phyloP scores from a whole-genome alignment of 1,139 yeast genomes.

The Taphrina pruni region DNA sequence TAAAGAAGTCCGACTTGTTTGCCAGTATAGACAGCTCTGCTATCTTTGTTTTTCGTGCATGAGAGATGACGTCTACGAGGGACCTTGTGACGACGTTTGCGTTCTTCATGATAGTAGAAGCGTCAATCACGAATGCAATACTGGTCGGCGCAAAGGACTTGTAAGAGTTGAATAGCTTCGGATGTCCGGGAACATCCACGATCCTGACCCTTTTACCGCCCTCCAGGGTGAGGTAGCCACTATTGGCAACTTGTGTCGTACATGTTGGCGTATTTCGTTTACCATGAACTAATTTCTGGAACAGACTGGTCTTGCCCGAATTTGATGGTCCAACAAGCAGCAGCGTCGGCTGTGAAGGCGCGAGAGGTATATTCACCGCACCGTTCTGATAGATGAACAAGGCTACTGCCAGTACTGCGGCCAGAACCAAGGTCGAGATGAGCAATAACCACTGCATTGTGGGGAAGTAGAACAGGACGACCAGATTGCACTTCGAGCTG shows the following conservation, averaged over 20 bases:
- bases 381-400: conserved; percentile 17
- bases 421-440: conserved; percentile 22
- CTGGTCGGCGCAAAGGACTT: conserved; percentile 13
- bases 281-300: conserved; percentile 23
- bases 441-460: conserved; percentile 16
- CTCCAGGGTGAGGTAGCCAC: background rate
- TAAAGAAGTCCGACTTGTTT: conserved; percentile 38
- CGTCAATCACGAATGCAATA: conserved; percentile 25
- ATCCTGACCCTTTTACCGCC: conserved; percentile 4
- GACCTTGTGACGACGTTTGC: conserved; percentile 21
- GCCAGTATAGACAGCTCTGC: conserved; percentile 18
- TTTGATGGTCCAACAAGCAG: conserved; percentile 24
- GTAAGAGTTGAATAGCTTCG: conserved; percentile 24
- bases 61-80: conserved; percentile 17
- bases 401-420: conserved; percentile 13
- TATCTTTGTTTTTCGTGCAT: conserved; percentile 9
- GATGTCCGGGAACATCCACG: conserved; percentile 38
- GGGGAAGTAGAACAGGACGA: background rate
- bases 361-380: conserved; percentile 7
- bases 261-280: conserved; percentile 10
- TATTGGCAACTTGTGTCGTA: conserved; percentile 14
- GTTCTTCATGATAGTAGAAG: conserved; percentile 21
- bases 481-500: background rate
- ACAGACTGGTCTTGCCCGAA: conserved; percentile 33
- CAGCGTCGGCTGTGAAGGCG: conserved; percentile 17